Evolutionary conservation across 441 rosid genomes (phyloP), one percentile per base, ranked within the genome.

Genomic region (Cnidoscolus chayamansa): DNA sequence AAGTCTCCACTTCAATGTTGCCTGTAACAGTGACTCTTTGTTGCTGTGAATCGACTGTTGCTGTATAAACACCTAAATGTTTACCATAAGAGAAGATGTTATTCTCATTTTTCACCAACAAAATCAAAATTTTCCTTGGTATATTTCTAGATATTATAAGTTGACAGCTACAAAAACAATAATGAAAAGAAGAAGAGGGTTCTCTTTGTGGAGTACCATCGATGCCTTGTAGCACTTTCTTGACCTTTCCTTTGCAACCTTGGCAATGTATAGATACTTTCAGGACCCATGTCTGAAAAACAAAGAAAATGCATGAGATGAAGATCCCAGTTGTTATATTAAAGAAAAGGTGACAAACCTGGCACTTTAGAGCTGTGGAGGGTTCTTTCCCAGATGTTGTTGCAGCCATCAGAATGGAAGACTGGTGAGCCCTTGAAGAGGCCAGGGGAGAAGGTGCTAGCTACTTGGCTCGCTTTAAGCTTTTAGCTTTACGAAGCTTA

Each of bases 201-300:
- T 58, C 35, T 60, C 7, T 40, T 19, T 25, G 62, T 10, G 0
- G 35, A 60, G 57, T 40, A 90, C 95, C 95, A 17, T 90, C 87
- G 49, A 85, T 85, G 76, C 67, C 66, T 56, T 80, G 85, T 25
- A 90, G 85, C 72, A 86, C 80, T 81, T 81, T 88, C 82, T 77
- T 85, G 77, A 90, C 93, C 74, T 88, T 81, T 71, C 82, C 85
- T 79, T 78, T 82, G 87, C 95, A 90, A 76, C 95, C 93, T 81
- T 86, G 81, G 66, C 93, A 90, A 78, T 90, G 91, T 66, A 90
- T 83, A 30, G 82, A 84, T 49, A 88, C 93, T 79, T 76, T 90
- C 63, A 90, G 63, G 25, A 77, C 81, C 93, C 90, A 90, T 67
- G 86, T 88, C 95, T 88, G 79, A 43, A 51, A 68, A 75, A 75